These are phyloP conservation scores for Anthoceros angustus DNA, from an alignment of 225 moss, liverwort and hornwort genomes.

Conservation along the genomic window DNA sequence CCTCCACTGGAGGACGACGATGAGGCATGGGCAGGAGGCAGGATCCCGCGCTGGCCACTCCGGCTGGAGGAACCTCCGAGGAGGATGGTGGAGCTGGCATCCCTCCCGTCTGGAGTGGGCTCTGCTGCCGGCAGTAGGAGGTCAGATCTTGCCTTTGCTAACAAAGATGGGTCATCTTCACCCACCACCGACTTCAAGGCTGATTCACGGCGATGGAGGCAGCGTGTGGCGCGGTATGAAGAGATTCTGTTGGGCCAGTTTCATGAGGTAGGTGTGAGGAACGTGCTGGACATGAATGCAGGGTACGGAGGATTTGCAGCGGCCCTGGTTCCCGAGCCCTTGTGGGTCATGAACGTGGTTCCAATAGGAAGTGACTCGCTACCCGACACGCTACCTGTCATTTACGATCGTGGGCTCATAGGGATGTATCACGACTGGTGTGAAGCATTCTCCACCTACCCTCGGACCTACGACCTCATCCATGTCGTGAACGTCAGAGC, in stretches of 20 bases:
- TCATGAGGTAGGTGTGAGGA: not conserved
- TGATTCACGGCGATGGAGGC: not conserved
- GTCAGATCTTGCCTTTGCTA: not conserved
- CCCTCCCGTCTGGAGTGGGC: not conserved
- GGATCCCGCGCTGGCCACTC: not conserved
- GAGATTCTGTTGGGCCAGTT: not conserved
- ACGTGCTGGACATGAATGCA: not conserved
- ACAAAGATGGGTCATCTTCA: not conserved
- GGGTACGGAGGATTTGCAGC: not conserved
- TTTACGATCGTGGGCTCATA: not conserved
- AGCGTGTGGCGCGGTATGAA: not conserved
- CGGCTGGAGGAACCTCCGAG: not conserved
- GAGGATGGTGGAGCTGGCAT: not conserved
- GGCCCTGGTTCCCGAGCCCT: not conserved
- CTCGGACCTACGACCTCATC: constrained; percentile 2
- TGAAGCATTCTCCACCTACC: not conserved
- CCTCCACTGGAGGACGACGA: not conserved
- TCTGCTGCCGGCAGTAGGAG: not conserved
- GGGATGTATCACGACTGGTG: not conserved
- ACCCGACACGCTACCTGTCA: not conserved
- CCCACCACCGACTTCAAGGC: not conserved
- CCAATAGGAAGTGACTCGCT: not conserved
- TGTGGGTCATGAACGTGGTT: not conserved
- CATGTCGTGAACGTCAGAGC: not conserved
- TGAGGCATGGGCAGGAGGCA: not conserved